Percentiles rank a stretch among this genome's conserved stretches.
Conservation (phyloP, 139 green algal species). For the Micractinium conductrix region DNA sequence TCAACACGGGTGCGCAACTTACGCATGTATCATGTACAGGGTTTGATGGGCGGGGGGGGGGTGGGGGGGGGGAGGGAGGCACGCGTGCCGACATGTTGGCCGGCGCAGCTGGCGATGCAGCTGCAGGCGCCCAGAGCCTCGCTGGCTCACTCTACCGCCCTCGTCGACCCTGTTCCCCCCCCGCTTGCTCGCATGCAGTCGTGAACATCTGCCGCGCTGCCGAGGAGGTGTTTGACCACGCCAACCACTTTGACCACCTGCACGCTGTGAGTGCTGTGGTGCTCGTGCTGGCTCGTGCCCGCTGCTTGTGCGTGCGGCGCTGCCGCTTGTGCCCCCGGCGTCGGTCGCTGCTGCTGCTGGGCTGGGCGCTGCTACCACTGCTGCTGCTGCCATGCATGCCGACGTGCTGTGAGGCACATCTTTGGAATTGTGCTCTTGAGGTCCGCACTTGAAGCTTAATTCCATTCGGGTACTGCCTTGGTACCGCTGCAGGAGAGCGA, state of each 20-base stretch:
- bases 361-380: neutral
- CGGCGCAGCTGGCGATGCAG: no score
- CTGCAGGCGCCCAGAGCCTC: no score
- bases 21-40: neutral
- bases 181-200: conserved; percentile 44
- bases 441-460: no score
- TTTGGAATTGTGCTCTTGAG: no score
- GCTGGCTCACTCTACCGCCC: no score
- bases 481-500: conserved; percentile 36
- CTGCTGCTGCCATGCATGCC: no score
- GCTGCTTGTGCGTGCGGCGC: no score
- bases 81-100: no score
- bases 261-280: conserved; percentile 53
- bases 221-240: conserved; percentile 72
- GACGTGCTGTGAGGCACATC: no score
- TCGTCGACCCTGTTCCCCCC: neutral
- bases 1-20: conserved; percentile 42
- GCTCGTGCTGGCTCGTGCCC: no score
- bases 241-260: conserved; percentile 73
- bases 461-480: no score
- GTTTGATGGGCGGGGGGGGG: neutral
- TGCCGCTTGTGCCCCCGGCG: no score
- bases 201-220: conserved; percentile 66
- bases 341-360: neutral
- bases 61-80: neutral